Conservation (phyloP, 108 stramenopile species). For the Craspedostauros australis region DNA sequence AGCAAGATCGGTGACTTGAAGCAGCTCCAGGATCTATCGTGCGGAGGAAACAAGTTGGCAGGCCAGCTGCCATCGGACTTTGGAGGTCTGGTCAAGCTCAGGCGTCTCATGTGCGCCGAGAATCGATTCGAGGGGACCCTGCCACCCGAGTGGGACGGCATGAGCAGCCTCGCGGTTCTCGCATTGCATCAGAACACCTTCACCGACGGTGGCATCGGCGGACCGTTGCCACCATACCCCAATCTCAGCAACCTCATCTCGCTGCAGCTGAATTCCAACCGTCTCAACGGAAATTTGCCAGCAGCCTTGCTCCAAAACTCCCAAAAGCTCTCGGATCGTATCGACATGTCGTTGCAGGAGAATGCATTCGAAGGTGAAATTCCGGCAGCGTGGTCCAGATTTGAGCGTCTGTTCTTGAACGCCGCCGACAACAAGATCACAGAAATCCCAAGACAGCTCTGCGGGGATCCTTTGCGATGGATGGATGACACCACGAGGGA, state of each 20-base stretch:
- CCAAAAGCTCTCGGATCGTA: conserved; percentile 4
- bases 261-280: conserved; percentile 10
- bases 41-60: conserved; percentile 35
- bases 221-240: conserved; percentile 3
- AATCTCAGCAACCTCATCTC: conserved; percentile 14
- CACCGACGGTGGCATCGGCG: conserved; percentile 8
- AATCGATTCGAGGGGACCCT: conserved; percentile 49
- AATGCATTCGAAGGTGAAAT: conserved; percentile 36
- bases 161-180: conserved; percentile 23
- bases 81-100: conserved; percentile 20
- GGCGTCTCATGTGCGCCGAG: conserved; percentile 25
- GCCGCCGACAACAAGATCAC: conserved; percentile 38
- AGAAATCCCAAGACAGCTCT: conserved; percentile 25
- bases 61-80: conserved; percentile 46
- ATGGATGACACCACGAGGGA: conserved; percentile 44
- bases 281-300: conserved; percentile 41
- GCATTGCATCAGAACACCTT: conserved; percentile 28
- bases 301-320: conserved; percentile 30
- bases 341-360: conserved; percentile 26
- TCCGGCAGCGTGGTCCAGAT: conserved; percentile 36
- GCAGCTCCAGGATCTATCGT: conserved; percentile 42
- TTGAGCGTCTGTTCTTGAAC: conserved; percentile 28
- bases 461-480: conserved; percentile 29
- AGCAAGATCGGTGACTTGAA: conserved; percentile 37
- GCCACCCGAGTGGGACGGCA: conserved; percentile 24